phyloP scores from a whole-genome alignment of 306 rosid genomes.

The Herpetospermum pedunculosum region DNA sequence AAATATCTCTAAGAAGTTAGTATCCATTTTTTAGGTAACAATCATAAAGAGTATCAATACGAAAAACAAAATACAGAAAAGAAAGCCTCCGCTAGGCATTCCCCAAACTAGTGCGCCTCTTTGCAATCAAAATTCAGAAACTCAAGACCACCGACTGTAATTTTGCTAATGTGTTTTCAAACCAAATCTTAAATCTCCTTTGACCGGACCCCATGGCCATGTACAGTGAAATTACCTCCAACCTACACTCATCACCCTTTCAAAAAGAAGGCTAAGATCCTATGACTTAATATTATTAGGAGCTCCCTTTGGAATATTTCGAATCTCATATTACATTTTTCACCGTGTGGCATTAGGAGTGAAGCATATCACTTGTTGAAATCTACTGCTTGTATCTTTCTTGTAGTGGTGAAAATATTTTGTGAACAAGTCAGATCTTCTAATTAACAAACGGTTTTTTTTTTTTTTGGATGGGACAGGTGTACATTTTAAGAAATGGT shows the following conservation, averaged over 20 bases:
- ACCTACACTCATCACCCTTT: neutral
- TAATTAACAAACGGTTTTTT: neutral
- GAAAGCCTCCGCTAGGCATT: neutral
- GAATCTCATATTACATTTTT: neutral
- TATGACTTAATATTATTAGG: neutral
- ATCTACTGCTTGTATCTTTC: neutral
- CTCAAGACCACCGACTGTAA: neutral
- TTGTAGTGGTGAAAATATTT: too few relatives aligned
- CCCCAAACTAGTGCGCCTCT: neutral
- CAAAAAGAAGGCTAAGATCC: neutral
- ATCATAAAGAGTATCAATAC: too few relatives aligned
- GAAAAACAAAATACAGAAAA: neutral
- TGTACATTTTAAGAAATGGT: conserved; percentile 97
- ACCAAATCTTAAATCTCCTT: neutral
- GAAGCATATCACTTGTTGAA: neutral
- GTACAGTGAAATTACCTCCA: neutral
- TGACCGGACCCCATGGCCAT: neutral
- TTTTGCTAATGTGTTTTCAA: neutral
- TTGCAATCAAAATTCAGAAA: neutral
- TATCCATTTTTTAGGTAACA: too few relatives aligned
- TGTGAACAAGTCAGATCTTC: neutral
- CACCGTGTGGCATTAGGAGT: neutral
- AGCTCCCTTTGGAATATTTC: neutral
- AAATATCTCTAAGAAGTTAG: too few relatives aligned
- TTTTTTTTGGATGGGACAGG: conserved; percentile 28